A percentile compares a stretch with the other conserved stretches of the same genome.
These are phyloP conservation scores for Gymnopilus junonius DNA, from an alignment of 768 basidiomycete species.

Conservation along the genomic window DNA sequence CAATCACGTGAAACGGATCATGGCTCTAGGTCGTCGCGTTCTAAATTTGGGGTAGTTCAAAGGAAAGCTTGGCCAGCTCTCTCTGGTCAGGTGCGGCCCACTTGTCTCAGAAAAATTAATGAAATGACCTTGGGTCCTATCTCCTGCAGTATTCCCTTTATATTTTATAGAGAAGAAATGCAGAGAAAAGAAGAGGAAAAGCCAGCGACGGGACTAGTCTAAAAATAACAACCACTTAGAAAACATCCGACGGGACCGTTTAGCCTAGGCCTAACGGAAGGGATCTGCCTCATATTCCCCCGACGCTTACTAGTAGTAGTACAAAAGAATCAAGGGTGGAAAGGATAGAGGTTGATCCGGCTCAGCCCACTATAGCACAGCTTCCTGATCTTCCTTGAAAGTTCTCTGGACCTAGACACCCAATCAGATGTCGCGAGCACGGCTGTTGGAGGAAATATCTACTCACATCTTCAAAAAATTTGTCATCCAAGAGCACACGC, in stretches of 20 bases:
- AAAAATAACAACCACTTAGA: neutral
- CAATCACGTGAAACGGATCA: slow-evolving; percentile 5
- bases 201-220: neutral
- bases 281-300: neutral
- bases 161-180: neutral
- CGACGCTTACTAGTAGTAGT: neutral
- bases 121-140: neutral
- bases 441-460: neutral
- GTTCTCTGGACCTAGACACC: slow-evolving; percentile 23
- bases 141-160: neutral
- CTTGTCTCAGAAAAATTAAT: neutral
- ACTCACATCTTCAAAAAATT: slow-evolving; percentile 59
- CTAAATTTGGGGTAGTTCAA: neutral
- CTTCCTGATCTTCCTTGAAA: slow-evolving; percentile 24
- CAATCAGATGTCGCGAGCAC: neutral
- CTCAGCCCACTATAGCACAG: neutral
- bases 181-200: neutral
- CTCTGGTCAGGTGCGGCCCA: neutral
- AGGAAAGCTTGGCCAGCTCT: neutral
- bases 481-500: slow-evolving; percentile 67
- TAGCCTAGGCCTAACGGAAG: neutral
- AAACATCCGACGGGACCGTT: slow-evolving; percentile 1
- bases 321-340: too few species aligned
- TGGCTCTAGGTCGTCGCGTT: neutral
- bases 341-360: neutral